Base-by-base conservation (phyloP, 805 yeast genomes). In the Spathaspora gorwiae region DNA sequence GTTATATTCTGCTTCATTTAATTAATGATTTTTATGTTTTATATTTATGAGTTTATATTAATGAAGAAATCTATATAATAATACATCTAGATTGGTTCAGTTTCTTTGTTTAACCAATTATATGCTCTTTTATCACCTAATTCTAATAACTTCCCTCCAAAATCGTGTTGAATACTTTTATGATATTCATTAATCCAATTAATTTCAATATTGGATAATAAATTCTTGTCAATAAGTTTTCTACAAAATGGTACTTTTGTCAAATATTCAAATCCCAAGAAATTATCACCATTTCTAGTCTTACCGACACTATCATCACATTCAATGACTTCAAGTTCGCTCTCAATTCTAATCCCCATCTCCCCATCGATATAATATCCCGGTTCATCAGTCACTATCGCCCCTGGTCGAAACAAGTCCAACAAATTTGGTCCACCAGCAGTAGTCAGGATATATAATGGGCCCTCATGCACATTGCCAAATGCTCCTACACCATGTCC, bases 401-500 rank as follows among this genome's bases (percentile, higher is more conserved):
- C 87, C 5, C 97, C 97, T 26, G 60, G 59, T 38, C 59, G 54
- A 48, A 66, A 70, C 26, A 62, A 59, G n/a, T 60, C 58, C 11
- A 72, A 71, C 44, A 73, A 65, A 40, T 78, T 62, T 6, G 89
- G 81, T 37, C 75, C 76, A 8, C 77, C 70, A 31, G 71, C 66
- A 26, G 78, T 66, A 12, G 75, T 68, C 47, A 85, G 87, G 48
- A 94, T 81, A 12, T 90, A 95, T 45, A 92, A 76, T 1, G 98
- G 98, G 0, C 95, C 94, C 59, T 95, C 97, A 62, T 94, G 99
- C 13, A 94, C 98, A 61, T 85, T 84, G 39, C 95, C 79, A 60
- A 76, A 92, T 15, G 90, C 76, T 2, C 97, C 98, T n/a, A 94
- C 86, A 5, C 99, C 99, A 64, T 94, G 99, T 1, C 98, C 97